Conservation (phyloP, 805 yeast species). For the Cyberlindnera amylophila region DNA sequence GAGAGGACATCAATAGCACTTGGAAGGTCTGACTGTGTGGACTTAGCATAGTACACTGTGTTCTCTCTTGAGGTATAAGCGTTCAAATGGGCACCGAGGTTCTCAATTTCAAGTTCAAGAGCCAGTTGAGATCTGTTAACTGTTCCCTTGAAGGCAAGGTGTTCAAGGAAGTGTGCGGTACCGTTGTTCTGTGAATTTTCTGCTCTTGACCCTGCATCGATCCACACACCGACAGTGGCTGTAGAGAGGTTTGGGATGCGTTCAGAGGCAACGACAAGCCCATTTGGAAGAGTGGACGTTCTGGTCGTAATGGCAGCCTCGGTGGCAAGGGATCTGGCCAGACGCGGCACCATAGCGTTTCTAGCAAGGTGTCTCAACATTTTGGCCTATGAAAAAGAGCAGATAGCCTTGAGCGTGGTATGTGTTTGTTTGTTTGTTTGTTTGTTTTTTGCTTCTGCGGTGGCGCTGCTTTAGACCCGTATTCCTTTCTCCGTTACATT, state of each 20-base stretch:
- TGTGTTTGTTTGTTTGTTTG: too few relatives aligned
- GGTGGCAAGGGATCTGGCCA: conserved; percentile 9
- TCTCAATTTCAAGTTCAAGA: conserved; percentile 90
- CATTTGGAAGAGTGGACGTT: conserved; percentile 80
- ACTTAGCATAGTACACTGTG: conserved; percentile 93
- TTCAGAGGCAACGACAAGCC: conserved; percentile 92
- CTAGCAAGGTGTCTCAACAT: conserved; percentile 1
- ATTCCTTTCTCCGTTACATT: too few relatives aligned
- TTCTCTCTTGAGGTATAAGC: conserved; percentile 99
- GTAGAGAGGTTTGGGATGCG: conserved; percentile 80
- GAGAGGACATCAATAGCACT: conserved; percentile 82
- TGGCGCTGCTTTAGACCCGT: too few relatives aligned
- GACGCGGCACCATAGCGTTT: neutral
- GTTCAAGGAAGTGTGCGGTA: conserved; percentile 96
- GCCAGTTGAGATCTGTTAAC: conserved; percentile 70
- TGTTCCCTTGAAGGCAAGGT: conserved; percentile 95
- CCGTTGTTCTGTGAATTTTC: conserved; percentile 84
- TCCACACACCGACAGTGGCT: conserved; percentile 98
- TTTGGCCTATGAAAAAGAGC: neutral
- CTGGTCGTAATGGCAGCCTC: conserved; percentile 41
- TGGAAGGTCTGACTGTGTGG: conserved; percentile 76
- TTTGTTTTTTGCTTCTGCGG: too few relatives aligned
- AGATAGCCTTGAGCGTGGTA: too few relatives aligned
- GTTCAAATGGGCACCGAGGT: conserved; percentile 93
- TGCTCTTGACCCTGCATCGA: conserved; percentile 97